Evolutionary conservation across 345 rosid genomes (phyloP).

Genomic region (Adansonia digitata): DNA sequence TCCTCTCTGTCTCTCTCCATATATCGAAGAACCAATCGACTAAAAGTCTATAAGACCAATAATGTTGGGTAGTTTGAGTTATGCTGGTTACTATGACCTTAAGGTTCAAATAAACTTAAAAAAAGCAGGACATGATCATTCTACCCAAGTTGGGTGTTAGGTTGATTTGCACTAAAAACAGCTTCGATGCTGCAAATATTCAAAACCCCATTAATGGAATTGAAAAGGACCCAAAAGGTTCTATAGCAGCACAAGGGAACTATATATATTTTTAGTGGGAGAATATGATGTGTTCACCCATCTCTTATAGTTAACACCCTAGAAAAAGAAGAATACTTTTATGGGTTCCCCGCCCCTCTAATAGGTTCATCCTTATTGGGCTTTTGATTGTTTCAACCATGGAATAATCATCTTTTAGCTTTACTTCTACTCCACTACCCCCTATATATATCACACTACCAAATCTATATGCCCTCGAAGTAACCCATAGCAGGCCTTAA

Average conservation of each 20-base stretch:
- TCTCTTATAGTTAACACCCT: slow-evolving; percentile 17
- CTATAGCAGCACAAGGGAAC: slow-evolving; percentile 15
- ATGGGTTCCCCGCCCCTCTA: slow-evolving; percentile 11
- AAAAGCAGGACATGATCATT: slow-evolving; percentile 27
- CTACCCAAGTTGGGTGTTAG: slow-evolving; percentile 19
- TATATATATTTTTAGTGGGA: slow-evolving; percentile 13
- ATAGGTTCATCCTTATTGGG: slow-evolving; percentile 10
- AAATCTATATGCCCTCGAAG: slow-evolving; percentile 18
- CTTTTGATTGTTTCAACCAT: slow-evolving; percentile 24
- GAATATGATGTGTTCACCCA: slow-evolving; percentile 27
- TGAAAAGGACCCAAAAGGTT: not conserved
- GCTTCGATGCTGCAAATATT: slow-evolving; percentile 21
- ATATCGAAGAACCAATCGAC: slow-evolving; percentile 4
- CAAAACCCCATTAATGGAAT: slow-evolving; percentile 19
- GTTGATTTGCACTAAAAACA: slow-evolving; percentile 17
- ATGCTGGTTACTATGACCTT: slow-evolving; percentile 10
- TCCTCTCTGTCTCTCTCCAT: not conserved
- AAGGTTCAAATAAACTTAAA: slow-evolving; percentile 10
- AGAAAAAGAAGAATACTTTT: slow-evolving; percentile 7
- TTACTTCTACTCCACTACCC: slow-evolving; percentile 28
- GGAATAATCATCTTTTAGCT: slow-evolving; percentile 18
- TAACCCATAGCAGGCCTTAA: slow-evolving; percentile 11
- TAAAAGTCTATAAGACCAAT: slow-evolving; percentile 8
- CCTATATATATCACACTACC: slow-evolving; percentile 1
- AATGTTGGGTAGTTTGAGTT: slow-evolving; percentile 18